A percentile compares a stretch with the other conserved stretches of the same genome.
phyloP scores from a whole-genome alignment of 345 rosid species.

The Citrus reticulata region DNA sequence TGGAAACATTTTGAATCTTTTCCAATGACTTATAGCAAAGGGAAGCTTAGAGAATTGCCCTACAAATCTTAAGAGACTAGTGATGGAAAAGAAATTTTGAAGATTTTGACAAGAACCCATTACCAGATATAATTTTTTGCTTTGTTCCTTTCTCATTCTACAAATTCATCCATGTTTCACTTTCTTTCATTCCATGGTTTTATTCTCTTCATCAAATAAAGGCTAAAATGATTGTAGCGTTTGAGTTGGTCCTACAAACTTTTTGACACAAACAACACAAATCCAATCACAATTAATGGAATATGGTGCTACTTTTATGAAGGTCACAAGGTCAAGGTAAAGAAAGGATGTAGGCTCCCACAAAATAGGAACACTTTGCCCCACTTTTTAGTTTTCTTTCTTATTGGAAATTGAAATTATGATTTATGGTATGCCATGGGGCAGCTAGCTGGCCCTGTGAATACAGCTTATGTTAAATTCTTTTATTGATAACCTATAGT shows the following conservation, averaged over 20 bases:
- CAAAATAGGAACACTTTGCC: constrained; percentile 17
- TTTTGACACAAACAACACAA: constrained; percentile 21
- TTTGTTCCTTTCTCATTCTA: constrained; percentile 19
- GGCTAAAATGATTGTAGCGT: constrained; percentile 22
- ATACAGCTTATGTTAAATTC: background rate
- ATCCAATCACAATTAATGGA: constrained; percentile 26
- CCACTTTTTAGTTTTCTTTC: constrained; percentile 4
- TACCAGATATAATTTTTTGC: constrained; percentile 13
- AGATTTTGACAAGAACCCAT: constrained; percentile 40
- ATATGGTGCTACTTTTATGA: constrained; percentile 28
- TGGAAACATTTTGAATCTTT: constrained; percentile 51
- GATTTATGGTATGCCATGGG: background rate
- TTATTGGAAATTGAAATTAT: constrained; percentile 1
- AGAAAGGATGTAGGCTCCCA: constrained; percentile 31
- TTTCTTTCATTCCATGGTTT: constrained; percentile 20
- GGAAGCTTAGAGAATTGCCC: constrained; percentile 26
- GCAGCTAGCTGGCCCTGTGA: background rate
- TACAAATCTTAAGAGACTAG: constrained; percentile 29
- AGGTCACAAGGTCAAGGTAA: constrained; percentile 30
- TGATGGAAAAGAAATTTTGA: constrained; percentile 24
- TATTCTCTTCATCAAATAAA: constrained; percentile 31
- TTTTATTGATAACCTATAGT: background rate
- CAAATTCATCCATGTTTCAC: constrained; percentile 19
- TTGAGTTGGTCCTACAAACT: constrained; percentile 20
- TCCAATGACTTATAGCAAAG: constrained; percentile 39